These are phyloP conservation scores for Irpex lacteus DNA, from an alignment of 1,284 basidiomycete genomes.

Conservation along the genomic window DNA sequence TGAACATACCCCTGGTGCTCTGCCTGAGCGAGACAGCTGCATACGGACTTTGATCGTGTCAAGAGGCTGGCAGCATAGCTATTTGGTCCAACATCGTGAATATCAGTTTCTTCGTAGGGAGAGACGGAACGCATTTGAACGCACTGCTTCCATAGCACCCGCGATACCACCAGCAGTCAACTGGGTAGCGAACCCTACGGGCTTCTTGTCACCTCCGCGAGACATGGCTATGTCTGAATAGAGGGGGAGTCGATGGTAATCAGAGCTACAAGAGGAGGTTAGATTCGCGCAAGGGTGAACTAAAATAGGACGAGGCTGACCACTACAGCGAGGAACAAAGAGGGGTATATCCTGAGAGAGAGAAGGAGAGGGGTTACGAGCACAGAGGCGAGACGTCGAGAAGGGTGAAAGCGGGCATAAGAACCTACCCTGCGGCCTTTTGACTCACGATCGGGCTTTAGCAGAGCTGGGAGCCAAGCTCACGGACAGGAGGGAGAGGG, in stretches of 20 bases:
- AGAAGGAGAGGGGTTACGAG: neutral
- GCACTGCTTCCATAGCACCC: conserved; percentile 87
- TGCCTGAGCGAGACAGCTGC: conserved; percentile 87
- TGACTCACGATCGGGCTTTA: conserved; percentile 3
- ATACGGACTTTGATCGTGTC: conserved; percentile 99
- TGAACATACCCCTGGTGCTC: conserved; percentile 73
- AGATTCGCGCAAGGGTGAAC: neutral
- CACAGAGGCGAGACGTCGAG: neutral
- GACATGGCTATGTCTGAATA: conserved; percentile 43
- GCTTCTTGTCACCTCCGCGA: conserved; percentile 60
- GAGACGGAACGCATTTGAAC: conserved; percentile 27
- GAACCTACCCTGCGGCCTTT: neutral
- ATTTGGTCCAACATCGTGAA: neutral
- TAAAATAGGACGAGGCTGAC: neutral
- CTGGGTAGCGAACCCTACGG: conserved; percentile 84
- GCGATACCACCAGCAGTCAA: conserved; percentile 90
- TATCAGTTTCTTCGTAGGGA: neutral
- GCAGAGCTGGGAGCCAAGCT: neutral
- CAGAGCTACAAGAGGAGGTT: neutral
- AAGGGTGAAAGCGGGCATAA: neutral
- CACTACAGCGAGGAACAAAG: neutral
- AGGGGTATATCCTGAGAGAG: neutral
- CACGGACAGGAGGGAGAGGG: neutral
- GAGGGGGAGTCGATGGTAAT: neutral
- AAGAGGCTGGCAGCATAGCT: conserved; percentile 81